Evolutionary conservation across 208 protist species (phyloP), one percentile per base, ranked within the genome.

Genomic region (Wallacemonas sp.): DNA sequence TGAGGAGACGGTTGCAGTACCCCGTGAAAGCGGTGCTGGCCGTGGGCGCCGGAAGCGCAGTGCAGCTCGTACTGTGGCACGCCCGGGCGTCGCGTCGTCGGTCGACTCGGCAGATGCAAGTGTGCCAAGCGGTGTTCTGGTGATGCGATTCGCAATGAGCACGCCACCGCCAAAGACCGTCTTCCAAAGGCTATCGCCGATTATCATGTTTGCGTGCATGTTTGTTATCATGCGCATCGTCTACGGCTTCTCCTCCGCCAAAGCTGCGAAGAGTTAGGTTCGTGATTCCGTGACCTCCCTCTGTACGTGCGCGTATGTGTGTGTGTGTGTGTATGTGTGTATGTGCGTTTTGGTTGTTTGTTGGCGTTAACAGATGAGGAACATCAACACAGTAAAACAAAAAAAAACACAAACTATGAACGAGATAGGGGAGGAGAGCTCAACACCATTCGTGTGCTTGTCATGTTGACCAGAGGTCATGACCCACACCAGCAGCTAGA

Each of bases 121-220:
- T 11, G 62, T 55, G 27, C 49, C 33, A 12, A 36, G 68, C 16
- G 68, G 74, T 32, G 32, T 46, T 27, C 57, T 80, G 21, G 54
- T 74, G 16, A 57, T 80, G 23, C 55, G 68, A 16, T 54, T 80
- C 34, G 60, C 58, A 11, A 69, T 69, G 24, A 49, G 55, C 38
- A 52, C 61, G 27, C 47, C 49, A 24, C 67, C 61, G 19, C 30
- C 39, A 2, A 78, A 78, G 26, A 57, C 60, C 6, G 68, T 60
- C 34, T 63, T 61, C 21, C 61, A 78, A 47, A 64, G 61, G 30
- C 52, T 61, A 32, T 65, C 27, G 29, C 27, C 54, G n/a, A 62
- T 62, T 3, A 12, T 77, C 29, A 36, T 77, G 17, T 72, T 77
- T 61, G 61, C 44, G 29, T 43, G 56, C 3, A 60, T 72, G 49